Base-by-base conservation (phyloP, 2,329 filamentous ascomycete species). In the Fusarium temperatum region DNA sequence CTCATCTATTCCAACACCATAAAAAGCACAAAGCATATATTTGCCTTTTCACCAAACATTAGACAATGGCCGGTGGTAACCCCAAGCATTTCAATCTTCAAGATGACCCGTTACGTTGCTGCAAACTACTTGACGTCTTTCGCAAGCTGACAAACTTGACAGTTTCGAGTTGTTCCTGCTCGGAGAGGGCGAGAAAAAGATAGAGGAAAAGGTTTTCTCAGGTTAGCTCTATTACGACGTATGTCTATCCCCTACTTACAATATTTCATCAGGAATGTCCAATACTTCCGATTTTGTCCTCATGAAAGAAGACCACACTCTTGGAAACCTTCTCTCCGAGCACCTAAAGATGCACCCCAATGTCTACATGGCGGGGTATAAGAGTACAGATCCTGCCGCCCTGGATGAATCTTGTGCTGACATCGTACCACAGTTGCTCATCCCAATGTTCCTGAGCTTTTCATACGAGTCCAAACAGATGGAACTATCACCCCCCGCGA, bases 121-220 rank as follows among this genome's bases (percentile, higher is more conserved):
- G 15, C 30, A 14, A 24, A 42, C n/a, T 36, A 39, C 26, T 48
- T 13, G 28, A 28, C 11, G 15, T 8, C n/a, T 53, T 53, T 36
- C 42, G 38, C 44, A 47, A 47, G 39, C 81, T 82, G 44, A 82
- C 70, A 17, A 26, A 18, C 5, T 11, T 18, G 41, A 20, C 24
- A 98, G 96, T 81, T 97, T 97, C 86, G 96, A 98, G 87, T 90
- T 97, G 55, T 98, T 98, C 85, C 85, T 98, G 73, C 92, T 98
- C 68, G 89, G 84, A 45, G 93, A 95, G 55, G 95, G 92, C 71
- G 94, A 99, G 88, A 96, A 96, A 87, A 98, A 98, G 85, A 94
- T 98, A 66, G 93, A 95, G 68, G 92, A 95, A 84, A 92, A 93
- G 80, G 88, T 94, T 12, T 96, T 98, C 81, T 96, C 95, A 65